phyloP scores from a whole-genome alignment of 2,329 filamentous ascomycete species.

The Zymoseptoria ardabiliae region DNA sequence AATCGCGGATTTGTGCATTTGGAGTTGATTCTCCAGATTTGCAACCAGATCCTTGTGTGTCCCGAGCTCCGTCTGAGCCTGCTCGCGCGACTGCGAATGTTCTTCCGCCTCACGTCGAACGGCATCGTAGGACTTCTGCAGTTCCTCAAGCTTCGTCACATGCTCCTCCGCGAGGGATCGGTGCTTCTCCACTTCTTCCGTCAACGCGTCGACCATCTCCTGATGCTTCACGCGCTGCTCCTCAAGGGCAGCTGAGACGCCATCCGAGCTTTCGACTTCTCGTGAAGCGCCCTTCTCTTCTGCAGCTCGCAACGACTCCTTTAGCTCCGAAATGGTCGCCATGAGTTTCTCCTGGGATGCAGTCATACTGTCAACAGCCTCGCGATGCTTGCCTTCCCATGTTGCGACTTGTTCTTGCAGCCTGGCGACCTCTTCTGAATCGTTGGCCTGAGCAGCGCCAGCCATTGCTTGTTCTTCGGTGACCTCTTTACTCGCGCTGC shows the following conservation, averaged over 20 bases:
- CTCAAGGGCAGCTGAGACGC: constrained; percentile 26
- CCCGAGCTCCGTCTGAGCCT: constrained; percentile 46
- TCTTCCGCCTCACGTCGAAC: constrained; percentile 63
- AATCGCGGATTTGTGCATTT: constrained; percentile 49
- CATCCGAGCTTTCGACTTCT: constrained; percentile 15
- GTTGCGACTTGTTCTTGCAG: constrained; percentile 64
- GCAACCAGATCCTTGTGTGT: constrained; percentile 45
- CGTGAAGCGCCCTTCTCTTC: constrained; percentile 18
- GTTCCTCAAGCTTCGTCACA: constrained; percentile 59
- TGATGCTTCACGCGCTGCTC: constrained; percentile 40
- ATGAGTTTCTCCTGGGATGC: constrained; percentile 66
- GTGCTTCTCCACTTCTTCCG: constrained; percentile 72
- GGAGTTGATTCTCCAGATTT: constrained; percentile 51
- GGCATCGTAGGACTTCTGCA: constrained; percentile 64
- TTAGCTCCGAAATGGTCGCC: constrained; percentile 64
- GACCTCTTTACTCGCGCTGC: constrained; percentile 22
- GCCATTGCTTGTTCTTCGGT: constrained; percentile 18
- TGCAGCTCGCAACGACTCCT: constrained; percentile 46
- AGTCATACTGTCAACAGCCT: constrained; percentile 62
- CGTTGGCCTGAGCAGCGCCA: constrained; percentile 12
- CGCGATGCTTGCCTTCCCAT: constrained; percentile 71
- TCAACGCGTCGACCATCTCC: constrained; percentile 51
- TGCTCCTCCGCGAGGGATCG: constrained; percentile 65
- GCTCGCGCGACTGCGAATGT: constrained; percentile 53
- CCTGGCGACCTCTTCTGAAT: constrained; percentile 49